phyloP scores from a whole-genome alignment of 768 basidiomycete genomes.

The Leccinum incarnatum region DNA sequence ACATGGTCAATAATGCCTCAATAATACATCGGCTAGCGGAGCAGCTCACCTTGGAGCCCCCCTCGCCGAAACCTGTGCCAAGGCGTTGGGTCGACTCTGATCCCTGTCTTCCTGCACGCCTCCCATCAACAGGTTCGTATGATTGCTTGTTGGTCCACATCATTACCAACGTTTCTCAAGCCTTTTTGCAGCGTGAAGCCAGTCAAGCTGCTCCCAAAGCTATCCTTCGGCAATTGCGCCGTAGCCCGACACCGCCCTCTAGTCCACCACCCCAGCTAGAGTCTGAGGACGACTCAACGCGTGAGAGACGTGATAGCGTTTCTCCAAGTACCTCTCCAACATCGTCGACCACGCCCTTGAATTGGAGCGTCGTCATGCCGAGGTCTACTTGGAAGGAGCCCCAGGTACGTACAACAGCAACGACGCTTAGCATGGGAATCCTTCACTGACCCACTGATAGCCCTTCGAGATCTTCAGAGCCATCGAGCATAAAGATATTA shows the following conservation, averaged over 20 bases:
- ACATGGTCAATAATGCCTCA: slow-evolving; percentile 54
- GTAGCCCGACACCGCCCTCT: slow-evolving; percentile 39
- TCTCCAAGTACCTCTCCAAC: slow-evolving; percentile 23
- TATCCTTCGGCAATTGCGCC: slow-evolving; percentile 52
- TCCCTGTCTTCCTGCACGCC: slow-evolving; percentile 64
- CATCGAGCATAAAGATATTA: slow-evolving; percentile 79
- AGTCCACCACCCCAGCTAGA: slow-evolving; percentile 17
- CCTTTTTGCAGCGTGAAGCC: slow-evolving; percentile 73
- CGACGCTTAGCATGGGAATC: neutral
- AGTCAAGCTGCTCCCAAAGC: slow-evolving; percentile 53
- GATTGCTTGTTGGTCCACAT: slow-evolving; percentile 2
- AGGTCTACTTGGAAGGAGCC: slow-evolving; percentile 47
- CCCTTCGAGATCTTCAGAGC: slow-evolving; percentile 76
- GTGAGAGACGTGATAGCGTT: slow-evolving; percentile 13
- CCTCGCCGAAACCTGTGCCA: slow-evolving; percentile 20
- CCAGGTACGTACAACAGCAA: slow-evolving; percentile 38
- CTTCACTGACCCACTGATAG: slow-evolving; percentile 23
- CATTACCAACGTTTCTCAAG: slow-evolving; percentile 38
- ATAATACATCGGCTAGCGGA: slow-evolving; percentile 31
- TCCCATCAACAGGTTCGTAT: slow-evolving; percentile 60
- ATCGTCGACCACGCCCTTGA: slow-evolving; percentile 16
- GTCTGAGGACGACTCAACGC: slow-evolving; percentile 10
- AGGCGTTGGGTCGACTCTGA: slow-evolving; percentile 45
- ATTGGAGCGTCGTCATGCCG: slow-evolving; percentile 16
- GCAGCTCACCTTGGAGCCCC: slow-evolving; percentile 20